Conservation (phyloP, 306 rosid species). For the Fragaria vesca region DNA sequence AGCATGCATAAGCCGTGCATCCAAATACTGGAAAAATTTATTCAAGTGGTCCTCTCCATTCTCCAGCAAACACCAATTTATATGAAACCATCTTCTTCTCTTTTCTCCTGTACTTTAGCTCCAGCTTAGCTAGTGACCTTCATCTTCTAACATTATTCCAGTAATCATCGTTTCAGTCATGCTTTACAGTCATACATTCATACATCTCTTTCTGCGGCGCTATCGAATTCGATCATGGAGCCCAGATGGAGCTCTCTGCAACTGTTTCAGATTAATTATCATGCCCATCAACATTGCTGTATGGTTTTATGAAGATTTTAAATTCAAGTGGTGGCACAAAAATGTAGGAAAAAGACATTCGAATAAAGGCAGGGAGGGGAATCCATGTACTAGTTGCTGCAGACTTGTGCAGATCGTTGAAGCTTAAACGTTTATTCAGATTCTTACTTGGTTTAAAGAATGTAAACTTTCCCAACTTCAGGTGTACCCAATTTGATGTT, state of each 20-base stretch:
- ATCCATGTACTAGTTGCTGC: neutral
- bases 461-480: neutral
- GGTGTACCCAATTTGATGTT: neutral
- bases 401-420: neutral
- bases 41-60: conserved; percentile 45
- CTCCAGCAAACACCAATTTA: conserved; percentile 6
- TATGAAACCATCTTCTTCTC: neutral
- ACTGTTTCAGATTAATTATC: neutral
- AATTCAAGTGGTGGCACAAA: conserved; percentile 11
- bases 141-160: neutral
- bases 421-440: neutral
- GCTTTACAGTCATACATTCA: neutral
- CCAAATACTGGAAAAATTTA: conserved; percentile 34
- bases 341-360: conserved; percentile 1
- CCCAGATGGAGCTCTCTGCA: neutral
- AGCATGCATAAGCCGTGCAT: conserved; percentile 41
- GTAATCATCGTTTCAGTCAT: neutral
- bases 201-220: neutral
- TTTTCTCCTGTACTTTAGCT: neutral
- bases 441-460: neutral
- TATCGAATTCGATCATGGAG: neutral
- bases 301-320: neutral
- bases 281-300: neutral
- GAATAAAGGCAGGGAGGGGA: neutral
- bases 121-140: neutral